Conservation (phyloP, 2,329 filamentous ascomycete genomes). For the Alternaria gaisen region DNA sequence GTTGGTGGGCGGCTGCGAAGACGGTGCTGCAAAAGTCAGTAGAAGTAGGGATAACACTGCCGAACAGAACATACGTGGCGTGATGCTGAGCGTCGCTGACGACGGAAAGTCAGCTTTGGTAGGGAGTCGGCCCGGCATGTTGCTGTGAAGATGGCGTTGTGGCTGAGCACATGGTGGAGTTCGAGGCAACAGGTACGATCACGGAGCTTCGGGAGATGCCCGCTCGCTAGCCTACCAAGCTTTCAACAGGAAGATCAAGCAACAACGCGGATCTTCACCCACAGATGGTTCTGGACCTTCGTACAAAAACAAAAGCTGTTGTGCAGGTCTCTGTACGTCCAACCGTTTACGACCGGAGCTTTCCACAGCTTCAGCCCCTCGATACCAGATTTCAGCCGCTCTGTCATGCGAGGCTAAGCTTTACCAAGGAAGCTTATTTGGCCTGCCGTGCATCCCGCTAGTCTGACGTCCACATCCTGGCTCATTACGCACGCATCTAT, state of each 20-base stretch:
- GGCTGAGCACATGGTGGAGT: slow-evolving; percentile 26
- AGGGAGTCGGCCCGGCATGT: slow-evolving; percentile 56
- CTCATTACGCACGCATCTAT: slow-evolving; percentile 40
- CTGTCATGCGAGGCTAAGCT: slow-evolving; percentile 30
- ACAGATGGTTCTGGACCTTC: not conserved
- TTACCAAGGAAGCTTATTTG: slow-evolving; percentile 41
- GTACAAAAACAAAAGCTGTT: not conserved
- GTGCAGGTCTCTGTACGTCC: not conserved
- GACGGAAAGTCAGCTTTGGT: slow-evolving; percentile 54
- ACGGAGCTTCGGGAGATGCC: slow-evolving; percentile 26
- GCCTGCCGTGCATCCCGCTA: slow-evolving; percentile 11
- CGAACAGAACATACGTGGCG: slow-evolving; percentile 53
- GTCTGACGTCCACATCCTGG: slow-evolving; percentile 12
- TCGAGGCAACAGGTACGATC: not conserved
- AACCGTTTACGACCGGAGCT: not conserved
- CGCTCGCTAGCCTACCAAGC: slow-evolving; percentile 29
- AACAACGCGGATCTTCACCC: not conserved
- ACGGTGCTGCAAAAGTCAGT: slow-evolving; percentile 47
- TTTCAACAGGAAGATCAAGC: slow-evolving; percentile 5
- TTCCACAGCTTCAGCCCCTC: not conserved
- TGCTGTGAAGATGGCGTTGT: slow-evolving; percentile 21
- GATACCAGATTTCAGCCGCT: not conserved
- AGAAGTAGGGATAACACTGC: not conserved
- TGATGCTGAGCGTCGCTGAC: slow-evolving; percentile 53
- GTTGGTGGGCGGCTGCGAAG: slow-evolving; percentile 70